Base-by-base conservation (phyloP, 345 rosid genomes). In the Aurinia saxatilis region DNA sequence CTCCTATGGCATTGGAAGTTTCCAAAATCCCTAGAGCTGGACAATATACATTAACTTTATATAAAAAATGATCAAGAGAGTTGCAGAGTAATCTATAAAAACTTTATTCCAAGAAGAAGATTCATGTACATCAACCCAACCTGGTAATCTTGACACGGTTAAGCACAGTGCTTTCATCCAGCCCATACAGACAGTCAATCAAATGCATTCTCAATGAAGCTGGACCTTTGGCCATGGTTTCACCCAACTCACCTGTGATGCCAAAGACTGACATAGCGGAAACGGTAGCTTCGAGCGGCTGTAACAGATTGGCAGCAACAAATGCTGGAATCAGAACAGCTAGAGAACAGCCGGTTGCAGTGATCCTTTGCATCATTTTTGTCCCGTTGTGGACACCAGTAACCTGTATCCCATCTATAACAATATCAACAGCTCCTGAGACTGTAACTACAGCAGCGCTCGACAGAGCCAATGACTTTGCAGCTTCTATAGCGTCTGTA, bases 301-400 rank as follows among this genome's bases (percentile, higher is more conserved):
- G 81, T 27, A 34, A 66, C 7, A 76, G 83, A 65, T 91, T 89
- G 4, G 81, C 72, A 7, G 98, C 83, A 40, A 87, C 78, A 68
- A 90, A 87, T 7, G 96, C 97, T 0, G 93, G 88, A 52, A 91
- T 73, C 21, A 89, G 74, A 17, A 92, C 93, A 35, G 91, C 76
- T 44, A 81, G 83, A 21, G 96, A 73, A 55, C 98, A 85, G 10
- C 98, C 97, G 0, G 95, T 87, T 4, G 91, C 96, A 0, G 98
- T 92, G 14, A 92, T 87, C 70, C 75, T 87, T 67, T 89, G 95
- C 93, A 92, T 63, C 93, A 85, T 83, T 16, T 84, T 72, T 8
- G 86, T 88, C 61, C 97, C 97, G 61, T 92, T 92, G 48, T 66
- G 80, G 35, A 78, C 91, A 56, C 85, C 86, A 33, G 78, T 50